Base-by-base conservation (phyloP, 2,329 filamentous ascomycete species). In the Diatrype stigma region DNA sequence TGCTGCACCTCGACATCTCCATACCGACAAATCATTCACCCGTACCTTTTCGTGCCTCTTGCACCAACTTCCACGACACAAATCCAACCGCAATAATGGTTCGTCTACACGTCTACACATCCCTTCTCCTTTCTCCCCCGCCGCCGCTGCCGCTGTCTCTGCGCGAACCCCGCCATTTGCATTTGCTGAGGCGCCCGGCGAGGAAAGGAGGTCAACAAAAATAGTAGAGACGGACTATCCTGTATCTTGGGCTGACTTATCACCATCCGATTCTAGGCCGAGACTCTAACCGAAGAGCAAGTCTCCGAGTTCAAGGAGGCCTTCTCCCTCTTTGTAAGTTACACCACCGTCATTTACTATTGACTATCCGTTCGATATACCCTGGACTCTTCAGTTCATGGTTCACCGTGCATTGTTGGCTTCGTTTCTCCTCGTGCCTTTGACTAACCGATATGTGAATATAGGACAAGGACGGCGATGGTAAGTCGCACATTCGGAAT, bases 251-350 rank as follows among this genome's bases (percentile, higher is more conserved):
- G 53, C 63, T 64, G 56, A 64, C 61, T 12, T 34, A 26, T 17
- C 50, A 30, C 49, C 45, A 42, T 53, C 52, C 45, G 44, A 52
- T 45, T 60, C 52, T 72, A 97, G 93, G 93, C 93, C 73, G 94
- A 99, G 74, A 93, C 93, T 74, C 87, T 99, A 70, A 97, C 94
- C 66, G 94, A 99, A 83, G 94, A 99, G 80, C 94, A 99, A 84
- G 94, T 99, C 73, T 97, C 94, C 72, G 94, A 99, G 81, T 99
- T 97, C 83, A 99, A 97, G 89, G 94, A 99, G 81, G 94, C 94
- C 50, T 99, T 99, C 80, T 99, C 94, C 73, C 90, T 99, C 62
- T 99, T 99, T 77, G 94, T 99, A 87, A 87, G 94, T 76, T 22
- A 42, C 19, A 48, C 32, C 11, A 38, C 37, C 30, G 32, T 46